Conservation (phyloP, 352 stramenopile genomes). For the Saprolegnia diclina region DNA sequence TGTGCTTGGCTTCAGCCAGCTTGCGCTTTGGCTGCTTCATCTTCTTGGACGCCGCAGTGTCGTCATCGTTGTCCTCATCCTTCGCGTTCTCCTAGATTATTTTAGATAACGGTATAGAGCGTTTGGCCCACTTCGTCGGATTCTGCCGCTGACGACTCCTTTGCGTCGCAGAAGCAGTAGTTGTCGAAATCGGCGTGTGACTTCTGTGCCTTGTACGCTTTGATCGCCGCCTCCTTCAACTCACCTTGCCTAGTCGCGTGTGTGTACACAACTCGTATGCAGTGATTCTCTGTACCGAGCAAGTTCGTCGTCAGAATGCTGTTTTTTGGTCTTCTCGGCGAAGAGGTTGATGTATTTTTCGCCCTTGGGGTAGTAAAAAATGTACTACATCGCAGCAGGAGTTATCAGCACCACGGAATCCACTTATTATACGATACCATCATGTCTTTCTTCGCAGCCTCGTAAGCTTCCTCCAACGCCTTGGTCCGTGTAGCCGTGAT, state of each 20-base stretch:
- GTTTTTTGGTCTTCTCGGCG: conserved; percentile 16
- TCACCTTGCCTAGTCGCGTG: neutral
- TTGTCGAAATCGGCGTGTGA: conserved; percentile 10
- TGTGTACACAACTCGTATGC: neutral
- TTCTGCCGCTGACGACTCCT: neutral
- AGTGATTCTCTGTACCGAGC: neutral
- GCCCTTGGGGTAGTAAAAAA: conserved; percentile 26
- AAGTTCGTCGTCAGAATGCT: conserved; percentile 16
- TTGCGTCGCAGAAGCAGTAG: conserved; percentile 26
- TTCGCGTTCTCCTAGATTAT: neutral
- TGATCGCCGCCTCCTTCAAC: conserved; percentile 19
- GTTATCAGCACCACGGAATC: neutral
- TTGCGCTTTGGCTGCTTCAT: conserved; percentile 15
- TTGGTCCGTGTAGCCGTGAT: neutral
- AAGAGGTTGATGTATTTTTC: conserved; percentile 27
- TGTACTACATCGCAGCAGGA: neutral
- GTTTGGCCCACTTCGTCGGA: neutral
- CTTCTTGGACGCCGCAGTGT: neutral
- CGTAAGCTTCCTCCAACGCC: conserved; percentile 8
- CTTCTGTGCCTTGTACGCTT: neutral
- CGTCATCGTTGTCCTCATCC: neutral
- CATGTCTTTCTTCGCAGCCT: conserved; percentile 24
- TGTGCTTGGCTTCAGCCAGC: conserved; percentile 1
- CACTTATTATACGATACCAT: conserved; percentile 7
- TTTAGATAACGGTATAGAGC: neutral